A percentile compares a stretch with the other conserved stretches of the same genome.
Evolutionary conservation across 2,329 filamentous ascomycete genomes (phyloP).

Genomic region (Epichloe aotearoae): DNA sequence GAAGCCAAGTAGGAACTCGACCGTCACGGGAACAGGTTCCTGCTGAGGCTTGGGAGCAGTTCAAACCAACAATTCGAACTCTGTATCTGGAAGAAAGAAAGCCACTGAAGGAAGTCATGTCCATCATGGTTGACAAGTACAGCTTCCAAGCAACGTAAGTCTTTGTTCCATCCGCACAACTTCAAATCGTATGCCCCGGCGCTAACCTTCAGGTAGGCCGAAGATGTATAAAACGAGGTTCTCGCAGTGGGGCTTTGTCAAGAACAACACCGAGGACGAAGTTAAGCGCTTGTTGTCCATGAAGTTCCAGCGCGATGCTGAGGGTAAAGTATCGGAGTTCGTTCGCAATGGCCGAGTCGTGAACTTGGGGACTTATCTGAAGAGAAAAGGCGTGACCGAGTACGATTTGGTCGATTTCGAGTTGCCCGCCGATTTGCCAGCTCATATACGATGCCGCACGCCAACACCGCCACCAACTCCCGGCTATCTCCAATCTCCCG

Average conservation of each 20-base stretch:
- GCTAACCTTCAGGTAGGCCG: constrained; percentile 22
- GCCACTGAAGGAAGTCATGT: constrained; percentile 37
- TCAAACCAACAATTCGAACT: constrained; percentile 31
- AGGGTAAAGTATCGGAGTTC: constrained; percentile 39
- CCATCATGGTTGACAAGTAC: constrained; percentile 35
- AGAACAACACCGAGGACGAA: constrained; percentile 41
- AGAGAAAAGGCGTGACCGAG: constrained; percentile 39
- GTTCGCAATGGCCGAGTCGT: constrained; percentile 39
- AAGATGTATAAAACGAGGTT: constrained; percentile 45
- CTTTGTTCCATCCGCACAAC: neutral
- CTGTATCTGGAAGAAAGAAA: constrained; percentile 36
- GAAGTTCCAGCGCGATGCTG: constrained; percentile 38
- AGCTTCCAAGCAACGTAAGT: constrained; percentile 37
- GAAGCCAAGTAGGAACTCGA: constrained; percentile 19
- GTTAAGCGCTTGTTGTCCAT: constrained; percentile 36
- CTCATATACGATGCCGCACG: constrained; percentile 30
- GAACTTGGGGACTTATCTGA: constrained; percentile 37
- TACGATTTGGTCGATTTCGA: constrained; percentile 37
- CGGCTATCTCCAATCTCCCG: constrained; percentile 28
- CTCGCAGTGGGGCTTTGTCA: constrained; percentile 41
- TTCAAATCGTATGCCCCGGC: neutral
- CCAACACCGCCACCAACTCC: constrained; percentile 30
- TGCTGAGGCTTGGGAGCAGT: constrained; percentile 33
- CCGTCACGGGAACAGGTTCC: constrained; percentile 30
- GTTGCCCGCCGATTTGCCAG: constrained; percentile 27